Evolutionary conservation across 768 basidiomycete genomes (phyloP), one percentile per base, ranked within the genome.

Genomic region (Pleurotus eryngii): DNA sequence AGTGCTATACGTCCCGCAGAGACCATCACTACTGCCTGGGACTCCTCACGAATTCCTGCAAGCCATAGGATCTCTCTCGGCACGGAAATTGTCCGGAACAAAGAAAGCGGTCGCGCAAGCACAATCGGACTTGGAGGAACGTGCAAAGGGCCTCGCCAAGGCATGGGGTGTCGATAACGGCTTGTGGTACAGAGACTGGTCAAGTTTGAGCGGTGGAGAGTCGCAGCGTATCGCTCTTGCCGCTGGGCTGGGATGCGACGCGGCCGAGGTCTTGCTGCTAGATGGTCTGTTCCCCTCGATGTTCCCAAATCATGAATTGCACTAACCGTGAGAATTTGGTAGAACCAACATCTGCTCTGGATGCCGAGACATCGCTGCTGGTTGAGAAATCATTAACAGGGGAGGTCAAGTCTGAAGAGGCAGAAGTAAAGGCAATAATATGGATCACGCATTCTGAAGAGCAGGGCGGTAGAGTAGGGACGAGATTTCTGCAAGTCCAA

Each of bases 331-430:
- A 43, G 40, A 26, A 53, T 45, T 5, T 26, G 53, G 5, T 61
- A 95, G 94, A 96, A 70, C 94, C 94, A 1, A 95, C 94, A 0
- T 93, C 90, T 7, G 94, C 94, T 0, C 76, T 96, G 56, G 94
- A 96, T 68, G 74, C 83, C 14, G 79, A 80, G 30, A 81, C 87
- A 0, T 86, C 86, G 12, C 64, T 74, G 12, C 70, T 77, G 26
- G 89, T 96, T 1, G 94, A 96, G 67, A 71, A 77, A 46, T 80
- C 75, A 46, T 71, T 95, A 12, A 58, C 78, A 4, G 66, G 76
- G 6, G 78, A 85, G 55, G 67, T 94, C 37, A 78, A 68, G 40
- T 74, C 77, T 1, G 55, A 70, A 7, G 71, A 80, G 39, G 74
- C 79, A 18, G 71, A 73, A 35, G 70, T 91, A 53, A 89, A 90